A percentile compares a stretch with the other conserved stretches of the same genome.
Conservation (phyloP, 2,329 filamentous ascomycete species). For the Magnaporthiopsis incrustans region DNA sequence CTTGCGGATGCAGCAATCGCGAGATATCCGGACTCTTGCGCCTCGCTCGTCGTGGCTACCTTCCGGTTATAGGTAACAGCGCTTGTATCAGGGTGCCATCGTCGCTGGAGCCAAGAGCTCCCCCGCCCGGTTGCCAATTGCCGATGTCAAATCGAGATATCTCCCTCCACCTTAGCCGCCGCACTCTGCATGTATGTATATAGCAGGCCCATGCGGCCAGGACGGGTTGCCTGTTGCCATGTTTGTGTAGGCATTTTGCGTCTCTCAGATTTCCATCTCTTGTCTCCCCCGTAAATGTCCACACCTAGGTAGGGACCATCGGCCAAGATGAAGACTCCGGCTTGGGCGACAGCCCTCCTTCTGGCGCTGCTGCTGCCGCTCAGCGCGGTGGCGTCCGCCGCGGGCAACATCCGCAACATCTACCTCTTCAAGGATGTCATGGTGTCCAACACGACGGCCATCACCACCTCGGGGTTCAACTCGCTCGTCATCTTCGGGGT, state of each 20-base stretch:
- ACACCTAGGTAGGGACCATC: too few relatives aligned
- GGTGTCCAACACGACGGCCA: constrained; percentile 32
- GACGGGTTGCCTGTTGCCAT: too few relatives aligned
- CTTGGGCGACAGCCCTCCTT: neutral
- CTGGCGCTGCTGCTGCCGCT: constrained; percentile 1
- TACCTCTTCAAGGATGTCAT: constrained; percentile 36
- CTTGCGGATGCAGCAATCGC: neutral
- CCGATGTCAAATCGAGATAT: neutral
- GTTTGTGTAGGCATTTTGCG: neutral
- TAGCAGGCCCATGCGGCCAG: neutral
- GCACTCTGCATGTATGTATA: neutral
- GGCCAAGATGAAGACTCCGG: constrained; percentile 4
- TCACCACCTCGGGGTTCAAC: constrained; percentile 34
- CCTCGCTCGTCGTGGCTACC: neutral
- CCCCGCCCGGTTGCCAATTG: neutral
- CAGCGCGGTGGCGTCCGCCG: neutral
- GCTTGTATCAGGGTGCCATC: neutral
- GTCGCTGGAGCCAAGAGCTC: neutral
- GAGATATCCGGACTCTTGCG: neutral
- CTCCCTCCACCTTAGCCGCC: neutral
- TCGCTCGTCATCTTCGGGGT: constrained; percentile 34
- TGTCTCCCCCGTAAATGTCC: neutral
- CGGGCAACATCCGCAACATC: constrained; percentile 19
- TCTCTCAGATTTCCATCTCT: neutral
- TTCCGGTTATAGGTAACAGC: neutral